A percentile compares a stretch with the other conserved stretches of the same genome.
These are phyloP conservation scores for Jamesozyma rosinii DNA, from an alignment of 805 yeast genomes.

Conservation along the genomic window DNA sequence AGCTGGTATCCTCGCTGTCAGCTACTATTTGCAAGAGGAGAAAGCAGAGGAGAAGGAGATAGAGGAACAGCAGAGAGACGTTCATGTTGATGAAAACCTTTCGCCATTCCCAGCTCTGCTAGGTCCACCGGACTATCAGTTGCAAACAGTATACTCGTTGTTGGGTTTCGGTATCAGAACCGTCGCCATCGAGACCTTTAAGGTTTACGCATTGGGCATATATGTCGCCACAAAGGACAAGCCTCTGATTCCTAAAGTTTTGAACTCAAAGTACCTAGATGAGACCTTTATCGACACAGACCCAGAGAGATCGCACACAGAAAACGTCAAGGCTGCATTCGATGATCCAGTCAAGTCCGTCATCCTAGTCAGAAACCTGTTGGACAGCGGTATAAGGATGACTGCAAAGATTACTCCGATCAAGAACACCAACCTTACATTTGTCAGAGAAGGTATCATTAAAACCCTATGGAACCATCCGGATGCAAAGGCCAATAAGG, in stretches of 20 bases:
- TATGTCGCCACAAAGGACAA: slow-evolving; percentile 61
- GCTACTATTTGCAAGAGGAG: background rate
- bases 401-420: slow-evolving; percentile 74
- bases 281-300: slow-evolving; percentile 31
- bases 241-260: slow-evolving; percentile 31
- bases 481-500: slow-evolving; percentile 42
- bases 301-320: slow-evolving; percentile 28
- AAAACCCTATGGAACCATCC: slow-evolving; percentile 68
- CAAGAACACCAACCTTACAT: slow-evolving; percentile 85
- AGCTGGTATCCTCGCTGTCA: background rate
- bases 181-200: slow-evolving; percentile 73
- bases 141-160: slow-evolving; percentile 39
- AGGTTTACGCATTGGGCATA: slow-evolving; percentile 80
- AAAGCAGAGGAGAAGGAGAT: background rate
- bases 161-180: slow-evolving; percentile 76
- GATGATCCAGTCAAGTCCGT: slow-evolving; percentile 45
- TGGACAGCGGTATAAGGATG: slow-evolving; percentile 52
- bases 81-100: slow-evolving; percentile 43
- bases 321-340: slow-evolving; percentile 37
- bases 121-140: slow-evolving; percentile 18
- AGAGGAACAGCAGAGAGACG: slow-evolving; percentile 21
- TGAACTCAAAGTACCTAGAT: slow-evolving; percentile 38
- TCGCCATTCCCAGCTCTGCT: slow-evolving; percentile 37
- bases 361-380: slow-evolving; percentile 44
- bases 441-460: slow-evolving; percentile 79